Percentiles rank a stretch among this genome's conserved stretches.
Conservation (phyloP, 768 basidiomycete genomes). For the Xerocomus brunneocitrinus region DNA sequence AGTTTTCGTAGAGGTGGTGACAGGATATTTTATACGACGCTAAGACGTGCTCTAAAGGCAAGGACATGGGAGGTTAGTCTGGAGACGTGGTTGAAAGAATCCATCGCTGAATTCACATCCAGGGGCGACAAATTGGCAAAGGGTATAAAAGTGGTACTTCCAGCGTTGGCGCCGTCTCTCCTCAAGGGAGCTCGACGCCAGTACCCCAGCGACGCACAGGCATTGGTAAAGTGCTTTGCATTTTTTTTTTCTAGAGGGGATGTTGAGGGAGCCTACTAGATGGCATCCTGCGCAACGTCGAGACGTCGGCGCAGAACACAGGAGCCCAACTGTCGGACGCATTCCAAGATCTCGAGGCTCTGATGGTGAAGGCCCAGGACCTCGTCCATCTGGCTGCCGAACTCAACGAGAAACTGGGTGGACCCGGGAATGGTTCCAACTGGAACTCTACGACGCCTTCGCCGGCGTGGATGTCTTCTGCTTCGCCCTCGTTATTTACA, state of each 20-base stretch:
- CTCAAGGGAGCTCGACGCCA: conserved; percentile 15
- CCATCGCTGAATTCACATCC: not conserved
- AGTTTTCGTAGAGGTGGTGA: conserved; percentile 93
- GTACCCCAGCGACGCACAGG: conserved; percentile 22
- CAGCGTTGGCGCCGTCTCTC: conserved; percentile 16
- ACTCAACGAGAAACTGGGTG: conserved; percentile 76
- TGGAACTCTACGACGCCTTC: conserved; percentile 3
- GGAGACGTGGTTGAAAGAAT: not conserved
- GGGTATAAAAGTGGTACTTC: conserved; percentile 17
- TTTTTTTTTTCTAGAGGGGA: not conserved
- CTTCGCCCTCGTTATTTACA: conserved; percentile 20
- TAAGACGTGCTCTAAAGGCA: conserved; percentile 64
- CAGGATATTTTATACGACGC: conserved; percentile 69
- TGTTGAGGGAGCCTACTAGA: conserved; percentile 40
- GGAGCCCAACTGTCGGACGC: conserved; percentile 69
- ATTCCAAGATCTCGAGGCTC: conserved; percentile 80
- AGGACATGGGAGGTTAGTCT: conserved; percentile 70
- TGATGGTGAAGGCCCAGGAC: conserved; percentile 88
- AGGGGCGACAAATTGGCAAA: conserved; percentile 32
- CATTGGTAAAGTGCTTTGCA: conserved; percentile 22
- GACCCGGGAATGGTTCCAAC: conserved; percentile 22
- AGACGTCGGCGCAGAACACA: conserved; percentile 58
- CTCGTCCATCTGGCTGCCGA: conserved; percentile 90
- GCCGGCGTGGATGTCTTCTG: conserved; percentile 15
- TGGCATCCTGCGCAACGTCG: conserved; percentile 76